phyloP scores from a whole-genome alignment of 208 protist genomes.

The Acanthamoeba pearcei region DNA sequence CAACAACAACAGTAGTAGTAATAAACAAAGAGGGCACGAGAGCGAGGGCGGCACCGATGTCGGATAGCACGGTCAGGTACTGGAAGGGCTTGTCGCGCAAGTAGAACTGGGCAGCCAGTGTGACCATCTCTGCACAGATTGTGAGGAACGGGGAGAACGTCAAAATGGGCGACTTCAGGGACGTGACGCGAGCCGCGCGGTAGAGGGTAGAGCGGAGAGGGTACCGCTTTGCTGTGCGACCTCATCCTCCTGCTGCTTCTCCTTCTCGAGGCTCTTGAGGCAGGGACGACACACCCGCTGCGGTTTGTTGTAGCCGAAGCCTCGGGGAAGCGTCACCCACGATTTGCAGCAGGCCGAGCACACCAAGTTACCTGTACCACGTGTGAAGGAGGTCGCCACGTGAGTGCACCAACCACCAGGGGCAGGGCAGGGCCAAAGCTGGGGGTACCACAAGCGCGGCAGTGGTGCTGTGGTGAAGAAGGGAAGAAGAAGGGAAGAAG shows the following conservation, averaged over 20 bases:
- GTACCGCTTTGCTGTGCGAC: background rate
- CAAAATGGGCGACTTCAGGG: no score
- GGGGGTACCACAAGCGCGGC: conserved; percentile 28
- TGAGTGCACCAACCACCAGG: background rate
- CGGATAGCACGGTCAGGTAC: background rate
- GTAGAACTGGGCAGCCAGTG: conserved; percentile 41
- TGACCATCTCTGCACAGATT: background rate
- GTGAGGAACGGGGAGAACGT: background rate
- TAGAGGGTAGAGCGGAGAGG: background rate
- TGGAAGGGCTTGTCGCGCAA: conserved; percentile 50
- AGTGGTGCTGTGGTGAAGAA: conserved; percentile 15
- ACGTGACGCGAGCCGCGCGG: background rate
- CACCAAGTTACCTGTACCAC: background rate
- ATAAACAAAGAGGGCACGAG: background rate
- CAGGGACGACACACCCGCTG: conserved; percentile 43
- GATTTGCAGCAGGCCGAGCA: background rate
- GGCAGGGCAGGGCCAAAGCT: background rate
- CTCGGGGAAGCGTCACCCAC: background rate
- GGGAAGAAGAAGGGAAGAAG: background rate
- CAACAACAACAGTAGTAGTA: no score
- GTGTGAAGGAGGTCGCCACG: background rate
- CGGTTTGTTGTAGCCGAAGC: background rate
- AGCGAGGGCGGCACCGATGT: background rate
- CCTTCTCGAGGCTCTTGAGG: conserved; percentile 5
- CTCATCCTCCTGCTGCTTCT: conserved; percentile 20